Percentiles rank a stretch among this genome's conserved stretches.
Conservation (phyloP, 257 asterid species). For the Nyctanthes arbortristis region DNA sequence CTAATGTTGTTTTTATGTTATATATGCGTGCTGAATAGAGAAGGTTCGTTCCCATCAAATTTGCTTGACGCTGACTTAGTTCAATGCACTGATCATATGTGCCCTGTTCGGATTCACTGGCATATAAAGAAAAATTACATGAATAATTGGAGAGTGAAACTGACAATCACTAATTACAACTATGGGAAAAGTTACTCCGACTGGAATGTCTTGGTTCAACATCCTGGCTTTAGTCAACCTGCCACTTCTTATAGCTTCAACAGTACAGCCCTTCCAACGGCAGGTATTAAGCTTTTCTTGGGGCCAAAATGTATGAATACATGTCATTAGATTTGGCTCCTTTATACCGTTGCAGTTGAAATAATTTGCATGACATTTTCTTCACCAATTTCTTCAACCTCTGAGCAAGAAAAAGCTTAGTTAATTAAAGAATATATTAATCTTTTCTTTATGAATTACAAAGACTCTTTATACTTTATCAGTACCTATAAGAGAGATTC, state of each 20-base stretch:
- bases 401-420: too few species aligned
- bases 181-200: constrained; percentile 53
- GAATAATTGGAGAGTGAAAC: constrained; percentile 64
- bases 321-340: too few species aligned
- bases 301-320: neutral
- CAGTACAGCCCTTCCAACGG: constrained; percentile 45
- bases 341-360: too few species aligned
- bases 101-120: constrained; percentile 76
- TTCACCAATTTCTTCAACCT: too few species aligned
- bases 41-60: constrained; percentile 35
- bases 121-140: constrained; percentile 54
- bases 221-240: constrained; percentile 56
- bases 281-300: constrained; percentile 32
- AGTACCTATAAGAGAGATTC: neutral
- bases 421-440: too few species aligned
- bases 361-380: too few species aligned
- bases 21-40: constrained; percentile 37
- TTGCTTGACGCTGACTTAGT: constrained; percentile 38
- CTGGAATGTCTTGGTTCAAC: constrained; percentile 71
- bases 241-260: constrained; percentile 50
- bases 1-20: constrained; percentile 1
- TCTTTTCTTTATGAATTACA: too few species aligned
- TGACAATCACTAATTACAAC: constrained; percentile 63
- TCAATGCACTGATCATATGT: constrained; percentile 76
- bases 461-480: too few species aligned